These are phyloP conservation scores for Gossypium trilobum DNA, from an alignment of 441 rosid genomes.

Conservation along the genomic window DNA sequence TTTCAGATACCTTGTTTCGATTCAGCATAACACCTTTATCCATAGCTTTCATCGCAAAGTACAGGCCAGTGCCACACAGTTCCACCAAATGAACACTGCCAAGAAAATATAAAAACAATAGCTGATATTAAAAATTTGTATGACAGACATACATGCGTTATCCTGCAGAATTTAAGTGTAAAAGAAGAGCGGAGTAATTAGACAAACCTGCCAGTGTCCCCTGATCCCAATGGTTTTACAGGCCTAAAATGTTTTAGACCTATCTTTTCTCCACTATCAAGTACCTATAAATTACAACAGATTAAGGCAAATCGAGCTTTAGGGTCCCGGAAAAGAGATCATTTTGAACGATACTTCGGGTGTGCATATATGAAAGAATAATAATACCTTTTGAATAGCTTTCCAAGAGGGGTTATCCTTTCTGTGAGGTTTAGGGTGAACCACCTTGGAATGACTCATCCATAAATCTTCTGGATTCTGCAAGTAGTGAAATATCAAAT, in stretches of 20 bases:
- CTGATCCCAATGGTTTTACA: conserved; percentile 84
- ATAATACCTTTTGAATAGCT: conserved; percentile 68
- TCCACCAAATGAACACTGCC: conserved; percentile 92
- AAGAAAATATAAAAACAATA: conserved; percentile 4
- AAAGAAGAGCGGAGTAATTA: neutral
- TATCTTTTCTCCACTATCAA: conserved; percentile 63
- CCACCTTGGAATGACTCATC: conserved; percentile 81
- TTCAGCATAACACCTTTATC: conserved; percentile 84
- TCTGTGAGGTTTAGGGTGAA: conserved; percentile 82
- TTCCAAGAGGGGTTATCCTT: conserved; percentile 63
- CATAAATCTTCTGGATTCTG: conserved; percentile 95
- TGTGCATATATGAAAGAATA: neutral
- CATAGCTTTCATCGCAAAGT: conserved; percentile 96
- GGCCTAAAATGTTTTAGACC: conserved; percentile 81
- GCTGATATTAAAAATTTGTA: neutral
- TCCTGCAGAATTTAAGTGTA: neutral
- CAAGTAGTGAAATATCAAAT: conserved; percentile 14
- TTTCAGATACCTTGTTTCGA: conserved; percentile 64
- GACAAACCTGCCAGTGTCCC: conserved; percentile 95
- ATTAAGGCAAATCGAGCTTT: too few species aligned
- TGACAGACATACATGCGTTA: neutral
- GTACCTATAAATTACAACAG: conserved; percentile 30
- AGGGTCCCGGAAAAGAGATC: too few species aligned
- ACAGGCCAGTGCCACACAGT: conserved; percentile 56
- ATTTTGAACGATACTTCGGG: too few species aligned